Conservation (phyloP, 1,139 yeast species). For the Hansenula sp. region DNA sequence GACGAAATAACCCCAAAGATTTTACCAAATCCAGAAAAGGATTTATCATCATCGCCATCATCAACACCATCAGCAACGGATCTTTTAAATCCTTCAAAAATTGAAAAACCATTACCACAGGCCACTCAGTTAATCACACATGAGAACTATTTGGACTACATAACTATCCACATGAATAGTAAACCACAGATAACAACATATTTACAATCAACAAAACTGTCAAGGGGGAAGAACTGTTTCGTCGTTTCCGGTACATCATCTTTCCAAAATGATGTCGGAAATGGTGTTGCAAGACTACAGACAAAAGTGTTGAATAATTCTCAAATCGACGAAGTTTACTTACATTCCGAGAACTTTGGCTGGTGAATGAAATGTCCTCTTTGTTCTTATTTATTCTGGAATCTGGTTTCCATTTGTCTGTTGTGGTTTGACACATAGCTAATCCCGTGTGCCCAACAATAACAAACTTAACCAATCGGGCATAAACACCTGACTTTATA, state of each 20-base stretch:
- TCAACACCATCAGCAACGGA: background rate
- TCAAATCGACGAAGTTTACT: slow-evolving; percentile 42
- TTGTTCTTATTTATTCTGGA: no score
- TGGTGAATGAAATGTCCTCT: no score
- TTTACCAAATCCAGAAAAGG: background rate
- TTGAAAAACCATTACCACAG: background rate
- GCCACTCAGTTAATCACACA: slow-evolving; percentile 3
- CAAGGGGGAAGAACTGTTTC: slow-evolving; percentile 40
- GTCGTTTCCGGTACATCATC: slow-evolving; percentile 50
- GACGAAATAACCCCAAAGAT: slow-evolving; percentile 5
- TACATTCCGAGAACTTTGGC: slow-evolving; percentile 59
- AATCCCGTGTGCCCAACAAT: no score
- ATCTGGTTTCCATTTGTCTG: no score
- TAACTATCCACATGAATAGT: slow-evolving; percentile 14
- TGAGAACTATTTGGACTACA: background rate
- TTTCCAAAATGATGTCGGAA: slow-evolving; percentile 41
- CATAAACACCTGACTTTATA: no score
- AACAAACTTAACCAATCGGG: no score
- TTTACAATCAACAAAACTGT: slow-evolving; percentile 13
- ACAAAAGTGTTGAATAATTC: slow-evolving; percentile 19
- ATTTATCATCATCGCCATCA: background rate
- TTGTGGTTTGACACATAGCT: slow-evolving; percentile 2
- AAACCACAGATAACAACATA: slow-evolving; percentile 33
- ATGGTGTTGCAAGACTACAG: slow-evolving; percentile 39
- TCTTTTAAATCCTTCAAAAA: background rate